Percentiles rank a stretch among this genome's conserved stretches.
These are phyloP conservation scores for Phytophthora uliginosa DNA, from an alignment of 352 stramenopile genomes.

Conservation along the genomic window DNA sequence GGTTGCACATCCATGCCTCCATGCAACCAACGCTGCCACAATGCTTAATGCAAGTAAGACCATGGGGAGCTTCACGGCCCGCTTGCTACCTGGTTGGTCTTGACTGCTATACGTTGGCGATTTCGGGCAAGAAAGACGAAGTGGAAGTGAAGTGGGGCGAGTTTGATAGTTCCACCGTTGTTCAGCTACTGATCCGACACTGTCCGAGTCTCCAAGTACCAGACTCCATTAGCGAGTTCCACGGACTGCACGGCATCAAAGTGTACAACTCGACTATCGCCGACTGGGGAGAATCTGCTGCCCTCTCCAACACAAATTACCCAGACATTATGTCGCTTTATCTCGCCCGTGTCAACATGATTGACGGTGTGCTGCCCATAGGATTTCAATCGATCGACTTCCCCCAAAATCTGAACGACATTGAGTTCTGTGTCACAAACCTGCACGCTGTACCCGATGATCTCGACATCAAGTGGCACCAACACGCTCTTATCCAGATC, in stretches of 20 bases:
- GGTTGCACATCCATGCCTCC: slow-evolving; percentile 22
- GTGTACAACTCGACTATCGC: slow-evolving; percentile 47
- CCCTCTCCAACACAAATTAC: slow-evolving; percentile 14
- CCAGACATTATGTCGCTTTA: slow-evolving; percentile 36
- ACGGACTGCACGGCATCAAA: slow-evolving; percentile 23
- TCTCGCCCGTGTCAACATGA: slow-evolving; percentile 32
- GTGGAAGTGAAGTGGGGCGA: slow-evolving; percentile 10
- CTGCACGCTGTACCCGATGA: slow-evolving; percentile 31
- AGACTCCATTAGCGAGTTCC: slow-evolving; percentile 19
- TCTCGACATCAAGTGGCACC: slow-evolving; percentile 38
- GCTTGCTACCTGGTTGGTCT: slow-evolving; percentile 41
- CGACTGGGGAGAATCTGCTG: slow-evolving; percentile 30
- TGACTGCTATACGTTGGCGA: slow-evolving; percentile 26
- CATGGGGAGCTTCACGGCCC: slow-evolving; percentile 26
- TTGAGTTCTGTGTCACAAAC: slow-evolving; percentile 48
- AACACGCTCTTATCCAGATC: slow-evolving; percentile 17
- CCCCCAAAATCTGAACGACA: slow-evolving; percentile 29
- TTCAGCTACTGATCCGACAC: slow-evolving; percentile 40
- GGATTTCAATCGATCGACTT: slow-evolving; percentile 41
- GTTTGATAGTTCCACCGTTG: slow-evolving; percentile 30
- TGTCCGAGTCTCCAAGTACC: slow-evolving; percentile 36
- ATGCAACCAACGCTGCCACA: slow-evolving; percentile 1
- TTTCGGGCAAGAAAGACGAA: slow-evolving; percentile 18
- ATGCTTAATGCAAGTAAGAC: slow-evolving; percentile 28
- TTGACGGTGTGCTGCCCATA: slow-evolving; percentile 24